Conservation (phyloP, 2,329 filamentous ascomycete species). For the Penicillium crustosum region DNA sequence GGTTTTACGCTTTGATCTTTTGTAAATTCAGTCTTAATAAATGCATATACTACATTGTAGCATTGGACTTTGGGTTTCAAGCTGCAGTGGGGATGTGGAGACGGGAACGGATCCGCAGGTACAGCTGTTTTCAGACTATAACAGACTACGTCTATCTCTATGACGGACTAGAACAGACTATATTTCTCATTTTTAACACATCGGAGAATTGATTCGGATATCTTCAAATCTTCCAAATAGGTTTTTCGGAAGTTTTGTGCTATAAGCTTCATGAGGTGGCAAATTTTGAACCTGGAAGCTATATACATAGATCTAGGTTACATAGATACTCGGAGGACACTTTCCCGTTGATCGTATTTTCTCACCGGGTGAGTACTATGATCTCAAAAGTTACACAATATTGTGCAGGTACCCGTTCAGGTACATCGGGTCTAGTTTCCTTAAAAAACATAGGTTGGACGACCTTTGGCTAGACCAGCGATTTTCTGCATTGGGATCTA, state of each 20-base stretch:
- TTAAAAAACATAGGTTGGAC: background rate
- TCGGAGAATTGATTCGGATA: background rate
- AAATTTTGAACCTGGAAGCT: background rate
- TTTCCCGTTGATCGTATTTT: background rate
- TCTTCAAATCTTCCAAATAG: background rate
- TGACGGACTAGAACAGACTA: too few relatives aligned
- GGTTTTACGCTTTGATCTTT: background rate
- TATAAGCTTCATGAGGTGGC: background rate
- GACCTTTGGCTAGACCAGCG: background rate
- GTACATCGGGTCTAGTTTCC: too few relatives aligned
- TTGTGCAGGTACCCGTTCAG: background rate
- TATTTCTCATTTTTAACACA: background rate
- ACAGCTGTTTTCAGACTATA: background rate
- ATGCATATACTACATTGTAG: background rate
- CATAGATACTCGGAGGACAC: background rate
- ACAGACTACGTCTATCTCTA: background rate
- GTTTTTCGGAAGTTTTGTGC: background rate
- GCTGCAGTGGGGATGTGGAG: slow-evolving; percentile 9
- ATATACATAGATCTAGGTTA: too few relatives aligned
- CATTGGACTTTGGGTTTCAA: background rate
- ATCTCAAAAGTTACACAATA: background rate
- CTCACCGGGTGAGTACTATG: background rate
- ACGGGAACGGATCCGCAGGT: slow-evolving; percentile 10
- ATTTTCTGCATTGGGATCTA: background rate
- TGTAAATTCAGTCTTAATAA: too few relatives aligned